Conservation (phyloP, 768 basidiomycete species). For the Amanita fuliginea region DNA sequence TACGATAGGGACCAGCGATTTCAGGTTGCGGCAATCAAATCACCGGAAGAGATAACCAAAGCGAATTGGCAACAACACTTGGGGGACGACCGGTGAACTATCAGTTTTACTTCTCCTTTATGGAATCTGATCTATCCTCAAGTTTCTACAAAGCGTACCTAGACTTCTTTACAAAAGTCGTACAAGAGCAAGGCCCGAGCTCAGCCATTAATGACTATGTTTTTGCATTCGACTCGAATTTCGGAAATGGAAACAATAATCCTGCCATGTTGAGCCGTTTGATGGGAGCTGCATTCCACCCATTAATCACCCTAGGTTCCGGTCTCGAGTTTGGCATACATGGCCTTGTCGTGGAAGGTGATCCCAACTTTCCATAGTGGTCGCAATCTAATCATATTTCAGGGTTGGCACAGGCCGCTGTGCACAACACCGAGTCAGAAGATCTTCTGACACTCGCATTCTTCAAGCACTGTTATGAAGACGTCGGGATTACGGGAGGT, state of each 20-base stretch:
- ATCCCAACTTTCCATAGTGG: neutral
- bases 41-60: conserved; percentile 32
- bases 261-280: conserved; percentile 30
- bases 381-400: neutral
- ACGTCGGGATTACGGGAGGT: neutral
- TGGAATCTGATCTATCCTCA: neutral
- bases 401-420: conserved; percentile 8
- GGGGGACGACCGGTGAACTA: conserved; percentile 40
- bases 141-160: conserved; percentile 50
- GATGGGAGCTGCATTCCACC: conserved; percentile 34
- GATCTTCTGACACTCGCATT: neutral
- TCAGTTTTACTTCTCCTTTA: neutral
- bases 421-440: neutral
- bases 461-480: neutral
- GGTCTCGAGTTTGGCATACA: conserved; percentile 39
- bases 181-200: conserved; percentile 27
- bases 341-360: conserved; percentile 22
- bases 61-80: conserved; percentile 44
- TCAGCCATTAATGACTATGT: conserved; percentile 42
- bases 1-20: conserved; percentile 23
- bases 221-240: conserved; percentile 38
- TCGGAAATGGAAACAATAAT: conserved; percentile 18
- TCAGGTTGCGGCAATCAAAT: conserved; percentile 25
- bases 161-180: conserved; percentile 31
- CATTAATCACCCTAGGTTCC: conserved; percentile 40